phyloP scores from a whole-genome alignment of 2,329 filamentous ascomycete species.

The Chrysoporthe cubensis region DNA sequence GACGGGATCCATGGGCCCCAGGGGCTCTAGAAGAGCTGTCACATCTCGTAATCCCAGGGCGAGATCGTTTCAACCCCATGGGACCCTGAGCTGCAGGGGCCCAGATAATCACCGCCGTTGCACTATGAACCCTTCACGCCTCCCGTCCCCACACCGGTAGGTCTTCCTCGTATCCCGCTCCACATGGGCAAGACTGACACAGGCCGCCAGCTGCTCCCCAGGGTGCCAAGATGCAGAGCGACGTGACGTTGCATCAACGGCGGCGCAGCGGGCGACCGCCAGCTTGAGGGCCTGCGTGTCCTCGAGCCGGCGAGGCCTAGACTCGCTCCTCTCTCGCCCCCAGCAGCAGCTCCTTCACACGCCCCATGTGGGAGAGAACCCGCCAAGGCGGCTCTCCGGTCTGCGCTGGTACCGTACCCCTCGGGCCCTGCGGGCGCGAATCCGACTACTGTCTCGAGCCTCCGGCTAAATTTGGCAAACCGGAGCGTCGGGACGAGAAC shows the following conservation, averaged over 20 bases:
- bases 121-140: neutral
- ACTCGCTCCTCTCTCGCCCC: neutral
- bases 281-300: neutral
- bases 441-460: neutral
- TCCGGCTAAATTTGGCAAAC: neutral
- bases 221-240: neutral
- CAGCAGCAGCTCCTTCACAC: neutral
- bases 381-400: neutral
- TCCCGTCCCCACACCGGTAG: neutral
- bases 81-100: neutral
- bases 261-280: constrained; percentile 12
- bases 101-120: neutral
- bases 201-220: neutral
- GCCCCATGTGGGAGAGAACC: neutral
- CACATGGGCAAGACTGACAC: neutral
- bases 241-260: constrained; percentile 20
- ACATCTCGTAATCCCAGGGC: neutral
- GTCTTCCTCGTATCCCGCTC: neutral
- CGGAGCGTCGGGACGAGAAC: constrained; percentile 9
- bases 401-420: neutral
- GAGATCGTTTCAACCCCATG: neutral
- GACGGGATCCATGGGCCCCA: neutral
- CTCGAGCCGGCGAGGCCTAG: neutral
- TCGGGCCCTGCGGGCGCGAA: neutral
- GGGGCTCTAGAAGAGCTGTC: neutral